phyloP scores from a whole-genome alignment of 306 rosid genomes.

The Oemleria cerasiformis region DNA sequence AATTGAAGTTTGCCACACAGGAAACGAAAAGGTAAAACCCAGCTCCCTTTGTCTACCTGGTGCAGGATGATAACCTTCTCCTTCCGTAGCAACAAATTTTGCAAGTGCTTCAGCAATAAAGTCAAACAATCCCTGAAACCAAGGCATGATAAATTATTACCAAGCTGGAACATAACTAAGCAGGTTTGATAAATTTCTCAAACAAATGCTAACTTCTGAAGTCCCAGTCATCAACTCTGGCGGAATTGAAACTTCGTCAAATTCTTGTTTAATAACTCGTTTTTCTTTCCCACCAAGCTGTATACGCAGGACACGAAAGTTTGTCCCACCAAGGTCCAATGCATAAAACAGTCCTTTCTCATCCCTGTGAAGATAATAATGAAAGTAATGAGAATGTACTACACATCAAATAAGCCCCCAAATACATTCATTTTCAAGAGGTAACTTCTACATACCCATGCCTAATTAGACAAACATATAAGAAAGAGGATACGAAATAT shows the following conservation, averaged over 20 bases:
- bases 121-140: constrained; percentile 80
- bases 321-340: constrained; percentile 96
- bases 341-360: constrained; percentile 92
- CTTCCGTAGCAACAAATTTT: constrained; percentile 76
- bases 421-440: not conserved
- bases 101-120: constrained; percentile 74
- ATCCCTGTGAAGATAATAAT: constrained; percentile 44
- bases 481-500: not conserved
- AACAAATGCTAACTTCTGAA: constrained; percentile 62
- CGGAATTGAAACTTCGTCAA: constrained; percentile 88
- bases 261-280: constrained; percentile 52
- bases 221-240: constrained; percentile 84
- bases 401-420: not conserved
- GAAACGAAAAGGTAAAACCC: constrained; percentile 98
- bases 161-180: constrained; percentile 14
- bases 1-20: constrained; percentile 81
- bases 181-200: constrained; percentile 23
- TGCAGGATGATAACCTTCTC: constrained; percentile 72
- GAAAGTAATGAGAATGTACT: constrained; percentile 9
- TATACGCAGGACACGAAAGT: constrained; percentile 85
- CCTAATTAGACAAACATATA: not conserved
- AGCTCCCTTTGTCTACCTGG: constrained; percentile 92
- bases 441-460: not conserved
- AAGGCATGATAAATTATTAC: constrained; percentile 26
- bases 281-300: constrained; percentile 80